These are phyloP conservation scores for Melanogaster broomeanus DNA, from an alignment of 768 basidiomycete genomes.

Conservation along the genomic window DNA sequence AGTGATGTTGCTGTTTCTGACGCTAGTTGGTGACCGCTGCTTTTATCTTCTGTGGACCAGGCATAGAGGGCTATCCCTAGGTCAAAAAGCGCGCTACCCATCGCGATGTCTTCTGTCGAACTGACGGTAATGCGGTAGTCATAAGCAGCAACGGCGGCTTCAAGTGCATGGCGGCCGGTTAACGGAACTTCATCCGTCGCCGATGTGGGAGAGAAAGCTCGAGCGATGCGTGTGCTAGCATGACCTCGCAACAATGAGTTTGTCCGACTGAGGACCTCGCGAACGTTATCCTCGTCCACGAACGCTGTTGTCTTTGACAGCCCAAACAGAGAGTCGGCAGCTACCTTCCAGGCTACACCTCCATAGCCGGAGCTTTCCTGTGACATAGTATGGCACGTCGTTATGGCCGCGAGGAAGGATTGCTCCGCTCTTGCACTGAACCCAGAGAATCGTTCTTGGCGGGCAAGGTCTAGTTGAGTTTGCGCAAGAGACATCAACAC, in stretches of 20 bases:
- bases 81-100: constrained; percentile 73
- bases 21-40: constrained; percentile 19
- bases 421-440: constrained; percentile 73
- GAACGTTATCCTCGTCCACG: constrained; percentile 43
- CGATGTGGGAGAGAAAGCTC: constrained; percentile 37
- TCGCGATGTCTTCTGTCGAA: constrained; percentile 47
- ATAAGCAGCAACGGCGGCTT: constrained; percentile 59
- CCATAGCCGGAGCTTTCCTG: constrained; percentile 62
- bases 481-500: constrained; percentile 71
- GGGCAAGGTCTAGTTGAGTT: constrained; percentile 71
- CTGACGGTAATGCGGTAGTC: constrained; percentile 61
- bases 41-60: constrained; percentile 40
- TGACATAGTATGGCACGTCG: constrained; percentile 49
- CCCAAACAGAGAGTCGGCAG: constrained; percentile 73
- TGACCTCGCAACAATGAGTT: constrained; percentile 41
- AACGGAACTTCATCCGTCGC: constrained; percentile 23
- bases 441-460: constrained; percentile 62
- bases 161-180: constrained; percentile 41
- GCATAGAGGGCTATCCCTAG: constrained; percentile 61
- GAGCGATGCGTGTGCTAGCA: constrained; percentile 42
- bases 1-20: constrained; percentile 49
- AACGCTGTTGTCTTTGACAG: constrained; percentile 58
- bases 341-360: constrained; percentile 78
- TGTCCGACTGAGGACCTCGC: constrained; percentile 35
- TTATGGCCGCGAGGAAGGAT: constrained; percentile 67